phyloP scores from a whole-genome alignment of 2,329 filamentous ascomycete species.

The Cercospora citrullina region DNA sequence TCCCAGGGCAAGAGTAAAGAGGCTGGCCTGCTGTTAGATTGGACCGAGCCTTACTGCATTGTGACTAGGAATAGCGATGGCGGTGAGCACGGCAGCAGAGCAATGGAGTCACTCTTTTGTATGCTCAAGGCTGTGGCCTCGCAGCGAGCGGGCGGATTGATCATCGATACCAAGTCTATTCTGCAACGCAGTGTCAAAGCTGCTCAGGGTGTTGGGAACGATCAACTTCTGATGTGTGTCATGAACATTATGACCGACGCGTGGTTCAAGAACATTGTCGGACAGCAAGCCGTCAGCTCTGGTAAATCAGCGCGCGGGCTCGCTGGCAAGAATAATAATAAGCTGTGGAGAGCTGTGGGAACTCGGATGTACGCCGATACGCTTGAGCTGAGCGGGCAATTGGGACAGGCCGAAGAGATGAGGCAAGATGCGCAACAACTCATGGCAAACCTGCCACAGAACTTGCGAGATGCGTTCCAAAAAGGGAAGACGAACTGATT shows the following conservation, averaged over 20 bases:
- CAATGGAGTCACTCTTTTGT: slow-evolving; percentile 75
- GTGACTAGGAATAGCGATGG: slow-evolving; percentile 68
- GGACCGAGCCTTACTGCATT: slow-evolving; percentile 66
- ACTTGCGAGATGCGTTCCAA: slow-evolving; percentile 22
- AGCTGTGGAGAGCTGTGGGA: slow-evolving; percentile 61
- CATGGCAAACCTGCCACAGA: slow-evolving; percentile 28
- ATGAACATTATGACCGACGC: slow-evolving; percentile 81
- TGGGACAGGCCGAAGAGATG: slow-evolving; percentile 32
- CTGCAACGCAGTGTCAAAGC: slow-evolving; percentile 71
- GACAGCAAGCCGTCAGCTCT: slow-evolving; percentile 57
- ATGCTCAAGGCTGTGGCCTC: slow-evolving; percentile 66
- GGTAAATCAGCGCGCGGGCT: slow-evolving; percentile 52
- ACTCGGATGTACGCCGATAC: slow-evolving; percentile 76
- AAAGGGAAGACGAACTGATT: background rate
- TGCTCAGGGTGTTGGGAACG: slow-evolving; percentile 69
- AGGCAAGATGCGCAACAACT: slow-evolving; percentile 26
- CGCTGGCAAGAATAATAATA: slow-evolving; percentile 49
- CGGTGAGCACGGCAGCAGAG: slow-evolving; percentile 67
- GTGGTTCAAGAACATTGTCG: slow-evolving; percentile 80
- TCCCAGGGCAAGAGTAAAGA: slow-evolving; percentile 44
- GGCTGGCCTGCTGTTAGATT: slow-evolving; percentile 62
- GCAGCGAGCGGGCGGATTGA: slow-evolving; percentile 52
- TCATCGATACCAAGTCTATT: slow-evolving; percentile 75
- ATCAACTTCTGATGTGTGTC: slow-evolving; percentile 77
- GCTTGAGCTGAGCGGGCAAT: slow-evolving; percentile 66